Evolutionary conservation across 768 basidiomycete genomes (phyloP).

Genomic region (Amanita pallidorosea): DNA sequence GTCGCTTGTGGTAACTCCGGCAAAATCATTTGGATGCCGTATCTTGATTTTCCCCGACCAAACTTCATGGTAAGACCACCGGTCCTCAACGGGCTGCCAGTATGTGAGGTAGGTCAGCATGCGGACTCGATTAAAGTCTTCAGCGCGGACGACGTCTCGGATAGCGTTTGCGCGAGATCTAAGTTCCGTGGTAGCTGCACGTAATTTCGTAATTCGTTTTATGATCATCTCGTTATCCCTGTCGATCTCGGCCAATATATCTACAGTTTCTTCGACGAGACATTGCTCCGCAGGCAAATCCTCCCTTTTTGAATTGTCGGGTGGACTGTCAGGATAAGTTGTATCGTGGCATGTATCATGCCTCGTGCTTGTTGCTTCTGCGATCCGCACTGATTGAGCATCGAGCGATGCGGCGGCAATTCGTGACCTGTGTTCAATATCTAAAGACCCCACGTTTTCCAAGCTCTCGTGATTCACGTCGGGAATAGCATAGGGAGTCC

Average conservation of each 20-base stretch:
- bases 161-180: conserved; percentile 6
- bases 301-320: conserved; percentile 4
- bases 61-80: conserved; percentile 12
- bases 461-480: neutral
- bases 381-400: no score
- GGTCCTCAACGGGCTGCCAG: conserved; percentile 6
- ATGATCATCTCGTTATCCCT: conserved; percentile 4
- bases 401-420: neutral
- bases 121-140: conserved; percentile 10
- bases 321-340: conserved; percentile 10
- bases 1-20: conserved; percentile 10
- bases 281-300: conserved; percentile 9
- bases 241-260: conserved; percentile 10
- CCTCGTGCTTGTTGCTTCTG: no score
- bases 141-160: conserved; percentile 7
- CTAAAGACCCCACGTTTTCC: neutral
- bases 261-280: conserved; percentile 9
- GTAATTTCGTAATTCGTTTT: conserved; percentile 6
- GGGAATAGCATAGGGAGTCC: neutral
- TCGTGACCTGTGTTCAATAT: neutral
- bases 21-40: neutral
- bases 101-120: conserved; percentile 9
- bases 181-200: conserved; percentile 5
- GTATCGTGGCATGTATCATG: neutral
- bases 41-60: conserved; percentile 10